phyloP scores from a whole-genome alignment of 139 green algal genomes.

The Axilococcus clingmanii region DNA sequence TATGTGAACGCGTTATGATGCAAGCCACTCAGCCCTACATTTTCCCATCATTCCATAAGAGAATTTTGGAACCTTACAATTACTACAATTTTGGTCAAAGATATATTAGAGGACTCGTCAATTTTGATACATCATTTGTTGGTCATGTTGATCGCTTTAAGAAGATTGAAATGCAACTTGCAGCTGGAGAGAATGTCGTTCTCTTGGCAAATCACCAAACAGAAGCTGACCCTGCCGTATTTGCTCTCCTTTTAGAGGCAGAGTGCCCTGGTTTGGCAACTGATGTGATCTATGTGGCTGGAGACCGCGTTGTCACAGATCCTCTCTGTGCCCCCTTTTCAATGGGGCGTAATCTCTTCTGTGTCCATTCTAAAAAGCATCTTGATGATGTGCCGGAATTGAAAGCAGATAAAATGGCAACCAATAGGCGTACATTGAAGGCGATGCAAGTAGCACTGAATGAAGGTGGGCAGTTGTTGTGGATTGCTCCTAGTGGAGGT shows the following conservation, averaged over 20 bases:
- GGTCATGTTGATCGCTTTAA: constrained; percentile 38
- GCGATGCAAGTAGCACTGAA: constrained; percentile 61
- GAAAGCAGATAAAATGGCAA: constrained; percentile 74
- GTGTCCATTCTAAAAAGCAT: constrained; percentile 96
- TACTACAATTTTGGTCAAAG: constrained; percentile 95
- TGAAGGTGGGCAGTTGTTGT: constrained; percentile 72
- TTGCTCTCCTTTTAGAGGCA: constrained; percentile 83
- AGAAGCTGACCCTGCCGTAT: constrained; percentile 95
- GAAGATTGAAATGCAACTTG: constrained; percentile 41
- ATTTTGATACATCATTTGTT: constrained; percentile 82
- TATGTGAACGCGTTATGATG: constrained; percentile 37
- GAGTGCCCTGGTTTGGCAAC: constrained; percentile 70
- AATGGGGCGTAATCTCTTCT: constrained; percentile 99
- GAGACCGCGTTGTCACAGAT: constrained; percentile 93
- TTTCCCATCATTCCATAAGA: constrained; percentile 83
- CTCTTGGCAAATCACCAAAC: constrained; percentile 98
- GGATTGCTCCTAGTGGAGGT: constrained; percentile 87
- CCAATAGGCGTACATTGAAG: constrained; percentile 76
- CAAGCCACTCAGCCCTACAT: constrained; percentile 53
- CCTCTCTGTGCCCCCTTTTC: constrained; percentile 96
- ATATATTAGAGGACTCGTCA: constrained; percentile 72
- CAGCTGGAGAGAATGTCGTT: constrained; percentile 85
- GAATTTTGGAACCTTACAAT: constrained; percentile 77
- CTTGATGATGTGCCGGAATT: constrained; percentile 86
- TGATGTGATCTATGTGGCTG: constrained; percentile 74